These are phyloP conservation scores for Tolypocladium ovalisporum DNA, from an alignment of 2,329 filamentous ascomycete genomes.

Conservation along the genomic window DNA sequence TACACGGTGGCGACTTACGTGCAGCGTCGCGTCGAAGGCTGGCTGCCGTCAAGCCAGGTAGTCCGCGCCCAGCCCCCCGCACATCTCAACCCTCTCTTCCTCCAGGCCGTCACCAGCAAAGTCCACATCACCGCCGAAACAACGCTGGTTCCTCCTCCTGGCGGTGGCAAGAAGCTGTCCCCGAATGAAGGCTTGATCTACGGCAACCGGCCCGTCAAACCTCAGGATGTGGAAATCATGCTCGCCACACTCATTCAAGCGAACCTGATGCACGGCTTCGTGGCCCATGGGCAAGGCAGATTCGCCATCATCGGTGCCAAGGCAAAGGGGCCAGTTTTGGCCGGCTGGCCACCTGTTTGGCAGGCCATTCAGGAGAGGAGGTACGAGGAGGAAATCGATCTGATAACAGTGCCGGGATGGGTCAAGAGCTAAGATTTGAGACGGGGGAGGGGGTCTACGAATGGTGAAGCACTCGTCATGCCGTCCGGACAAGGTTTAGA, in stretches of 20 bases:
- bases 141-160: slow-evolving; percentile 36
- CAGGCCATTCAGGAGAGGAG: slow-evolving; percentile 53
- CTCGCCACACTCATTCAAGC: slow-evolving; percentile 69
- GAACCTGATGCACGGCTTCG: slow-evolving; percentile 71
- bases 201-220: slow-evolving; percentile 49
- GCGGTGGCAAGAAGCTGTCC: slow-evolving; percentile 33
- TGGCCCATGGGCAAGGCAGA: slow-evolving; percentile 64
- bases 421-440: slow-evolving; percentile 34
- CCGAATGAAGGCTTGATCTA: slow-evolving; percentile 51
- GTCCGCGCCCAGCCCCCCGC: slow-evolving; percentile 24
- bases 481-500: neutral
- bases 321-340: slow-evolving; percentile 50
- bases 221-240: slow-evolving; percentile 64
- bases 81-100: slow-evolving; percentile 38
- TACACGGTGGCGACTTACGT: slow-evolving; percentile 52
- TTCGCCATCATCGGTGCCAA: slow-evolving; percentile 77
- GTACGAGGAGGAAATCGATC: slow-evolving; percentile 44
- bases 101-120: slow-evolving; percentile 40
- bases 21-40: slow-evolving; percentile 53
- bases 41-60: slow-evolving; percentile 28
- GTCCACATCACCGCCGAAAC: slow-evolving; percentile 23
- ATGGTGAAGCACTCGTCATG: neutral
- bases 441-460: neutral
- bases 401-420: slow-evolving; percentile 67
- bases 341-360: slow-evolving; percentile 69